These are phyloP conservation scores for Bipolaris cookei DNA, from an alignment of 2,329 filamentous ascomycete species.

Conservation along the genomic window DNA sequence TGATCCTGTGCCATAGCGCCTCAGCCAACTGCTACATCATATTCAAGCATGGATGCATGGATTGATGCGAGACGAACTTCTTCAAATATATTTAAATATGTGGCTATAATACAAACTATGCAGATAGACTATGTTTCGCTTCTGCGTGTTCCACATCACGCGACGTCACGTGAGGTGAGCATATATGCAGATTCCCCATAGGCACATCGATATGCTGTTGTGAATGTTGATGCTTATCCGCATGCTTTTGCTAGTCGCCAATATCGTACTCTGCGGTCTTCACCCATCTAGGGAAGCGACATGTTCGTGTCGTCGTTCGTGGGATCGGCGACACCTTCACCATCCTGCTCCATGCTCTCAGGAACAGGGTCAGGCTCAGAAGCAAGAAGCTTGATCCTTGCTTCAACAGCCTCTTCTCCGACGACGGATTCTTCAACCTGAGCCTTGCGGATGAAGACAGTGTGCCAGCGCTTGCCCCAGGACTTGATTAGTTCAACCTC, in stretches of 20 bases:
- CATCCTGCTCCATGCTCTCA: slow-evolving; percentile 30
- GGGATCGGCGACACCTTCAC: slow-evolving; percentile 27
- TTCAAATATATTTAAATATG: neutral
- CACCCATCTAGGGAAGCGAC: slow-evolving; percentile 13
- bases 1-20: neutral
- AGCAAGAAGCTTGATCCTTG: slow-evolving; percentile 49
- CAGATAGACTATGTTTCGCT: neutral
- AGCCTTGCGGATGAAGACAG: slow-evolving; percentile 80
- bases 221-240: neutral
- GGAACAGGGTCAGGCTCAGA: slow-evolving; percentile 33
- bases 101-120: slow-evolving; percentile 1
- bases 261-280: neutral
- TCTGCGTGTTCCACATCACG: neutral
- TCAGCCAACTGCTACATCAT: neutral
- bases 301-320: slow-evolving; percentile 37
- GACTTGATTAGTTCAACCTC: slow-evolving; percentile 68
- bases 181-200: neutral
- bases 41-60: no score
- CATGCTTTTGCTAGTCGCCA: slow-evolving; percentile 8
- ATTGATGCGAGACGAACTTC: neutral
- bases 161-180: neutral
- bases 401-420: slow-evolving; percentile 60
- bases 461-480: slow-evolving; percentile 87
- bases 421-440: slow-evolving; percentile 83
- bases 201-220: neutral